A percentile compares a stretch with the other conserved stretches of the same genome.
These are phyloP conservation scores for Malus hybrid DNA, from an alignment of 331 rosid genomes.

Conservation along the genomic window DNA sequence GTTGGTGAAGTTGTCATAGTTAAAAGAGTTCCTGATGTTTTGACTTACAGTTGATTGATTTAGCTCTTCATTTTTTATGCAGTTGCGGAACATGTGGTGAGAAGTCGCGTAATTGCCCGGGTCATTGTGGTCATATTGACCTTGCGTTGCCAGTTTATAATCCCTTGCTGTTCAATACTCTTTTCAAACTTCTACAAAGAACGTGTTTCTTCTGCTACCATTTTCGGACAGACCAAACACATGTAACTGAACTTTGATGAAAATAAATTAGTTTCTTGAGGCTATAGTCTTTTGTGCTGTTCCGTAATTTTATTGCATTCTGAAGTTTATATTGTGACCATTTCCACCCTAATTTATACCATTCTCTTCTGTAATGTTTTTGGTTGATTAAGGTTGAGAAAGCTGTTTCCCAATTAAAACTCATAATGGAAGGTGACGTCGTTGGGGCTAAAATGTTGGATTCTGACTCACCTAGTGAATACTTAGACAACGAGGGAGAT, in stretches of 20 bases:
- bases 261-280: background rate
- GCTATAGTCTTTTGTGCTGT: background rate
- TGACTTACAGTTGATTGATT: constrained; percentile 3
- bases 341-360: background rate
- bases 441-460: constrained; percentile 46
- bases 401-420: constrained; percentile 50
- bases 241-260: constrained; percentile 34
- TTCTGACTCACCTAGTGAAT: constrained; percentile 14
- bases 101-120: constrained; percentile 42
- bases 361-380: constrained; percentile 6
- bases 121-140: constrained; percentile 91
- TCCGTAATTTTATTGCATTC: constrained; percentile 4
- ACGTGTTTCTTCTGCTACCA: constrained; percentile 62
- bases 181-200: constrained; percentile 39
- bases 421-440: constrained; percentile 58
- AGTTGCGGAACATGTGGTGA: constrained; percentile 78
- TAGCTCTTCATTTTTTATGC: constrained; percentile 30
- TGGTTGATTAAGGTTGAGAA: constrained; percentile 50
- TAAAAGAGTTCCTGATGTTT: background rate
- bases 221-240: constrained; percentile 27
- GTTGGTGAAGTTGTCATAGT: background rate
- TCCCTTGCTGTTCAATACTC: constrained; percentile 61
- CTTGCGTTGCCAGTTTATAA: constrained; percentile 58
- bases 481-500: constrained; percentile 19
- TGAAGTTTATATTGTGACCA: background rate